Evolutionary conservation across 345 rosid species (phyloP).

Genomic region (Cardamine resedifolia): DNA sequence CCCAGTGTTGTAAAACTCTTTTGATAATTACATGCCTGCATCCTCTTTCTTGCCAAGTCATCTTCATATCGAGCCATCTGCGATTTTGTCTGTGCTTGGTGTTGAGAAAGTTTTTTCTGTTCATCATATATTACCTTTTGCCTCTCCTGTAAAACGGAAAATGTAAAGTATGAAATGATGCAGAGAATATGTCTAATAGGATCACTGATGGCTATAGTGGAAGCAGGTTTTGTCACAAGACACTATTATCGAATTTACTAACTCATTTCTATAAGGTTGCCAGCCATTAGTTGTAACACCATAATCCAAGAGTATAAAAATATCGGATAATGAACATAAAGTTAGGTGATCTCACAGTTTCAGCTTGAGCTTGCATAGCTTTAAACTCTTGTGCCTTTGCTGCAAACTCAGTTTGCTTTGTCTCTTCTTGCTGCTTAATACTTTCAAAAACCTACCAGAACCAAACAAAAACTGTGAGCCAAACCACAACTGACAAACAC

Average conservation of each 20-base stretch:
- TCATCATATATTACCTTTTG: conserved; percentile 89
- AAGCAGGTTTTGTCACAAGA: conserved; percentile 1
- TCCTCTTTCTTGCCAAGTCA: conserved; percentile 93
- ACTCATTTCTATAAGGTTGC: neutral
- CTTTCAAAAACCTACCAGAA: conserved; percentile 66
- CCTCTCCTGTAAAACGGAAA: conserved; percentile 66
- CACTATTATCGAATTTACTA: neutral
- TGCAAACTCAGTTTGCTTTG: conserved; percentile 63
- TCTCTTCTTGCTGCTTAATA: conserved; percentile 78
- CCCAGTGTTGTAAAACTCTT: neutral
- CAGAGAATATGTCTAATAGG: conserved; percentile 10
- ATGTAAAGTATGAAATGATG: conserved; percentile 13
- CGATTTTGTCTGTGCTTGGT: conserved; percentile 95
- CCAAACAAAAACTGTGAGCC: conserved; percentile 5
- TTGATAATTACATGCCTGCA: conserved; percentile 68
- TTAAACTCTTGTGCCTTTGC: conserved; percentile 74
- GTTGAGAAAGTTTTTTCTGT: conserved; percentile 84
- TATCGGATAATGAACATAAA: neutral
- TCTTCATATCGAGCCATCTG: conserved; percentile 98
- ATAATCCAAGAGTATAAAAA: neutral
- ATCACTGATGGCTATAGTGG: conserved; percentile 11
- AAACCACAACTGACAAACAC: neutral
- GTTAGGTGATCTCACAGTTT: conserved; percentile 59
- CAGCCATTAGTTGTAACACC: conserved; percentile 10
- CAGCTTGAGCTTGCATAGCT: conserved; percentile 90